Percentiles rank a stretch among this genome's conserved stretches.
Evolutionary conservation across 176 grass and related monocot species (phyloP).

Genomic region (Ananas comosus): DNA sequence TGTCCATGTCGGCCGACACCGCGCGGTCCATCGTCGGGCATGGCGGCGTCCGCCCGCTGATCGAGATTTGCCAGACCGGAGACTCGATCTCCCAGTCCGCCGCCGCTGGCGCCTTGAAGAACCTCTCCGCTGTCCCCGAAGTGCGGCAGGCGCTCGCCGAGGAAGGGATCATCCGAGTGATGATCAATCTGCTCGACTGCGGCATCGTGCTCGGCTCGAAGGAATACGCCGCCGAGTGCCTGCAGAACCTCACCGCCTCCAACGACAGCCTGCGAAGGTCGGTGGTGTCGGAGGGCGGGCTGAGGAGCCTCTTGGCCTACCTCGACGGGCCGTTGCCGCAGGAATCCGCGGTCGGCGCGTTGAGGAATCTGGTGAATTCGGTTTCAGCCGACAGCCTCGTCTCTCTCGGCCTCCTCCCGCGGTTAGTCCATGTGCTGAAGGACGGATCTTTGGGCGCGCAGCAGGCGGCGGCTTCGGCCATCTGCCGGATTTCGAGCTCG

Average conservation of each 20-base stretch:
- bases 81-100: constrained; percentile 78
- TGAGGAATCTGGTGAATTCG: constrained; percentile 61
- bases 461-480: constrained; percentile 48
- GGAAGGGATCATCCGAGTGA: constrained; percentile 77
- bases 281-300: constrained; percentile 72
- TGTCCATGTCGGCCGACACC: constrained; percentile 72
- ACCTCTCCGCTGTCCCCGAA: constrained; percentile 69
- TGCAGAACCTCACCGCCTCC: constrained; percentile 67
- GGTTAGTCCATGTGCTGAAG: constrained; percentile 60
- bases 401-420: constrained; percentile 68
- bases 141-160: constrained; percentile 65
- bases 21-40: constrained; percentile 64
- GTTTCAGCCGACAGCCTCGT: constrained; percentile 58
- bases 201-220: constrained; percentile 69
- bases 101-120: constrained; percentile 64
- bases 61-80: constrained; percentile 73
- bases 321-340: constrained; percentile 71
- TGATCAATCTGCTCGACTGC: constrained; percentile 69
- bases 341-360: constrained; percentile 56
- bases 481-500: constrained; percentile 62
- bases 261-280: constrained; percentile 60
- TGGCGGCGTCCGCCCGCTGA: constrained; percentile 68
- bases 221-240: constrained; percentile 87
- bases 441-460: constrained; percentile 76
- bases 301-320: constrained; percentile 69